Conservation (phyloP, 139 green algal species). For the Yamagishiella unicocca region DNA sequence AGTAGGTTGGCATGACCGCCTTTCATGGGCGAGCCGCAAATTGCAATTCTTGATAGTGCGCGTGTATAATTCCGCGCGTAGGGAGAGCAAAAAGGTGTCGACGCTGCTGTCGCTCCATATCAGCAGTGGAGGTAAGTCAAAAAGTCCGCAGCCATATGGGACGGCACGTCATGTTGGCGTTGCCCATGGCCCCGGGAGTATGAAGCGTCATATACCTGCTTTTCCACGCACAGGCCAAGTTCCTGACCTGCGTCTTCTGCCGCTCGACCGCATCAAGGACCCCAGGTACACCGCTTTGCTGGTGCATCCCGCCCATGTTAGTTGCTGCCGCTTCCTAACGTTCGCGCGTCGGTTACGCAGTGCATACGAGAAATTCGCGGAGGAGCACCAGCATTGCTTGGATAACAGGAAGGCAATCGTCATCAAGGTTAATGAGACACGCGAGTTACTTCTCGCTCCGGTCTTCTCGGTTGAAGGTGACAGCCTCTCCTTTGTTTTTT, state of each 20-base stretch:
- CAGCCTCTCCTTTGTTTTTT: neutral
- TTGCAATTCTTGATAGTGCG: neutral
- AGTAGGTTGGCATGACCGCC: neutral
- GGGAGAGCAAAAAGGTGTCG: constrained; percentile 44
- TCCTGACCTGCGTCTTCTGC: constrained; percentile 35
- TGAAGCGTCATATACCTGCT: neutral
- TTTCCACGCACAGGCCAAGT: constrained; percentile 25
- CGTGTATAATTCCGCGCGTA: constrained; percentile 6
- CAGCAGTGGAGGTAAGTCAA: constrained; percentile 50
- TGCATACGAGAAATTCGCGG: constrained; percentile 19
- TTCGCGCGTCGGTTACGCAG: constrained; percentile 1
- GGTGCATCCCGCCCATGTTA: neutral
- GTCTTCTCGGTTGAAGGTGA: constrained; percentile 59
- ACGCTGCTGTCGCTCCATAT: constrained; percentile 40
- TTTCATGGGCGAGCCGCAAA: neutral
- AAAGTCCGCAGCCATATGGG: too few relatives aligned
- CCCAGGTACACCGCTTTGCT: constrained; percentile 5
- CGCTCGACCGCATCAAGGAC: neutral
- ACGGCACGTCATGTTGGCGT: too few relatives aligned
- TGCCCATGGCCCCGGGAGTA: too few relatives aligned
- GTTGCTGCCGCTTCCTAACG: neutral
- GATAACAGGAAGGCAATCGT: constrained; percentile 49
- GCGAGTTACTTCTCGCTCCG: constrained; percentile 61
- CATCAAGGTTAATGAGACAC: constrained; percentile 46
- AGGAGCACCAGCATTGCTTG: constrained; percentile 49